Percentiles rank a stretch among this genome's conserved stretches.
Evolutionary conservation across 805 yeast genomes (phyloP).

Genomic region (Candida succiphila): DNA sequence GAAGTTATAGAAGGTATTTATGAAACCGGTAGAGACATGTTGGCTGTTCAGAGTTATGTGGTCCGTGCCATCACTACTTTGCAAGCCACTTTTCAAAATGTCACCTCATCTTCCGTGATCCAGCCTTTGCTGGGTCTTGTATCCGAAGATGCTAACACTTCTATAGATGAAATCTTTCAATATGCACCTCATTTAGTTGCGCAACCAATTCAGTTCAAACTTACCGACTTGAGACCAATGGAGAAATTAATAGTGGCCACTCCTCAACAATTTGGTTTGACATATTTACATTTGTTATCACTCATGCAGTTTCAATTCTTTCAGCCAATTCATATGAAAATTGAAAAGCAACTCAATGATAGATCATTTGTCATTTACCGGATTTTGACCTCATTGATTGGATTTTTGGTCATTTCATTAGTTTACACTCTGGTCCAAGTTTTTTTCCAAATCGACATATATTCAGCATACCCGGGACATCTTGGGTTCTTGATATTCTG

Average conservation of each 20-base stretch:
- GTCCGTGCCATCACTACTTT: constrained; percentile 27
- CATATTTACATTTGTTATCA: constrained; percentile 55
- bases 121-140: constrained; percentile 2
- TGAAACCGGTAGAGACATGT: constrained; percentile 53
- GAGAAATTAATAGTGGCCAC: constrained; percentile 41
- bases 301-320: constrained; percentile 58
- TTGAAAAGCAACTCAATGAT: constrained; percentile 36
- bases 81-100: constrained; percentile 16
- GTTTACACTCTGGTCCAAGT: constrained; percentile 51
- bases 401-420: constrained; percentile 44
- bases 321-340: constrained; percentile 37
- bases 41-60: constrained; percentile 32
- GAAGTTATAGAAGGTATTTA: constrained; percentile 34
- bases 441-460: constrained; percentile 54
- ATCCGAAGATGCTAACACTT: constrained; percentile 1
- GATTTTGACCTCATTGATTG: constrained; percentile 34
- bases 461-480: constrained; percentile 40
- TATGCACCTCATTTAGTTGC: constrained; percentile 1
- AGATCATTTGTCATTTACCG: constrained; percentile 42
- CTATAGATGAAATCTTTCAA: constrained; percentile 1
- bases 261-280: constrained; percentile 62
- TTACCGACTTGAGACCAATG: constrained; percentile 43
- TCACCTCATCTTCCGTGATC: constrained; percentile 6
- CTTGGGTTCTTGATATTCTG: constrained; percentile 64
- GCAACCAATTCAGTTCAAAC: constrained; percentile 12